Evolutionary conservation across 805 yeast genomes (phyloP).

Genomic region (Priceomyces haplophilus): DNA sequence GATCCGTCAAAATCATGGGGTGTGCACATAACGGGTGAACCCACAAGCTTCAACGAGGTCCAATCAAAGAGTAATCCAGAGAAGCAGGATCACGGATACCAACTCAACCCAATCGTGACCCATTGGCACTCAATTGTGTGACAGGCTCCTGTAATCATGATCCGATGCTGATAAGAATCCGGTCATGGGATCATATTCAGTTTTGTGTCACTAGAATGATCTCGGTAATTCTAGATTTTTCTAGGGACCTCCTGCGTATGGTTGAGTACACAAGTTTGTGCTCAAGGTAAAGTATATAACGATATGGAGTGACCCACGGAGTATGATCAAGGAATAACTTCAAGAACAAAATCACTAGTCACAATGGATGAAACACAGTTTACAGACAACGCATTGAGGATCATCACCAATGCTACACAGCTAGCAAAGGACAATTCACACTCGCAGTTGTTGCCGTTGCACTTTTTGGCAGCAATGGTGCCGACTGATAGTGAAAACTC

Average conservation of each 20-base stretch:
- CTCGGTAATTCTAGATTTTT: background rate
- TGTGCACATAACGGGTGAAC: too few relatives aligned
- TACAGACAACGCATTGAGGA: constrained; percentile 87
- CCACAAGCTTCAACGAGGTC: too few relatives aligned
- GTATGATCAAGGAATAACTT: background rate
- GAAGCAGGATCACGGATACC: too few relatives aligned
- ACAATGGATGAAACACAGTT: constrained; percentile 70
- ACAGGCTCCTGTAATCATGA: background rate
- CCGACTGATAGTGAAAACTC: constrained; percentile 52
- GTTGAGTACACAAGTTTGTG: background rate
- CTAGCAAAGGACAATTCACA: constrained; percentile 83
- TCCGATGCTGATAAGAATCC: too few relatives aligned
- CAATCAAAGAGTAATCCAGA: too few relatives aligned
- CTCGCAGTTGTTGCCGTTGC: constrained; percentile 82
- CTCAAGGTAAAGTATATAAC: background rate
- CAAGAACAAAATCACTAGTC: too few relatives aligned
- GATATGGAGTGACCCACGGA: background rate
- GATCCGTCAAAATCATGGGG: too few relatives aligned
- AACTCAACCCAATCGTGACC: too few relatives aligned
- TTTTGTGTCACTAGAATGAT: constrained; percentile 3
- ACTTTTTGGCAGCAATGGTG: constrained; percentile 87
- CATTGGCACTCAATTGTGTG: too few relatives aligned
- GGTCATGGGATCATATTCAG: too few relatives aligned
- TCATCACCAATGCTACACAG: constrained; percentile 74
- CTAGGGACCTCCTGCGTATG: background rate